These are phyloP conservation scores for Trichosanthes truncata DNA, from an alignment of 306 rosid genomes.

Conservation along the genomic window DNA sequence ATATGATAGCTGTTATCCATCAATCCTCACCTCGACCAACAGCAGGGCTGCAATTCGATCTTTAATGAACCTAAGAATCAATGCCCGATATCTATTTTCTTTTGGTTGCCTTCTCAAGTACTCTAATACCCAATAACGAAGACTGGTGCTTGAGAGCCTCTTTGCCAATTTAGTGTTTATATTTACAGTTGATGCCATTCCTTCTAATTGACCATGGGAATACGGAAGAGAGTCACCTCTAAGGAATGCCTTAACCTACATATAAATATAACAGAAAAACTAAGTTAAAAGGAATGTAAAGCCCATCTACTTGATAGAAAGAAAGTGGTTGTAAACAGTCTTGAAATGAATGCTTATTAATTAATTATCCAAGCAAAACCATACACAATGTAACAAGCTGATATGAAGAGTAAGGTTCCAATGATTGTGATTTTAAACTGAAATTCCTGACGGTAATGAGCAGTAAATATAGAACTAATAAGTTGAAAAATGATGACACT, in stretches of 20 bases:
- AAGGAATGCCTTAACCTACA: constrained; percentile 75
- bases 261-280: not conserved
- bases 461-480: not conserved
- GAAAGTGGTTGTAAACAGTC: not conserved
- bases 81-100: constrained; percentile 48
- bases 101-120: constrained; percentile 76
- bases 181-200: constrained; percentile 53
- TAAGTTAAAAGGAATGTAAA: not conserved
- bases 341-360: not conserved
- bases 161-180: constrained; percentile 51
- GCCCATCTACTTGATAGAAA: not conserved
- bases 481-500: not conserved
- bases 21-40: constrained; percentile 67
- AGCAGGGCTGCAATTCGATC: constrained; percentile 75
- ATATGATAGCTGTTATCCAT: not conserved
- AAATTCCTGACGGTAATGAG: not conserved
- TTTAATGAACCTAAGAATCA: constrained; percentile 77
- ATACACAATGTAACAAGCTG: not conserved
- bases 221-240: constrained; percentile 68
- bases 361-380: not conserved
- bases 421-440: not conserved
- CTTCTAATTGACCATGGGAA: constrained; percentile 75
- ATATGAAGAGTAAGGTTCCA: not conserved
- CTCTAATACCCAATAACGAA: constrained; percentile 87
- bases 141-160: constrained; percentile 59